Base-by-base conservation (phyloP, 2,329 filamentous ascomycete species). In the Diaporthe nobilis region DNA sequence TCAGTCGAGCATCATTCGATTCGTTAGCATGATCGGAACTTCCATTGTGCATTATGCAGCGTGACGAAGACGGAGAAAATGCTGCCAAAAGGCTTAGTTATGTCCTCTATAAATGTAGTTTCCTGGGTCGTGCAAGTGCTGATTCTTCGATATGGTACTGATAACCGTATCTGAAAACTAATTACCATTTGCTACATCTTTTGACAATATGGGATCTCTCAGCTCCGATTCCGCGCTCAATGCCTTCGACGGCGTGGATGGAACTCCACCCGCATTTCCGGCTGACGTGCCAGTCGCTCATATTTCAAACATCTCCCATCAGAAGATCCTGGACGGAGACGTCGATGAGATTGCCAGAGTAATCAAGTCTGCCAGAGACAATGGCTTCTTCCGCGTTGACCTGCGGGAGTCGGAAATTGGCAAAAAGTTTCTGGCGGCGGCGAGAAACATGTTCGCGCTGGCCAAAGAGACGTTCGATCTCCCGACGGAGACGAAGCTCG, bases 321-420 rank as follows among this genome's bases (percentile, higher is more conserved):
- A 60, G 57, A 60, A 60, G 34, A 39, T 60, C 57, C 8, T 60
- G 57, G 57, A 60, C 31, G 57, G 57, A 39, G 57, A 60, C 7
- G 57, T 60, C 20, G 57, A 60, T 6, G 57, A 60, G 34, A 39
- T 60, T 60, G 57, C 57, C 34, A 37, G 17, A 60, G 57, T 60
- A 1, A 60, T 60, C 57, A 60, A 39, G 15, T 60, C 57, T 10
- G 57, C 57, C 3, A 60, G 57, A 39, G 57, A 60, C 20, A 60
- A 60, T 60, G 57, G 57, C 10, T 60, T 60, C 57, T 60, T 60
- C 57, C 57, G 57, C 20, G 57, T 60, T 20, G 57, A 60, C 17
- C 57, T 60, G 20, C 31, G 31, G 1, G 57, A 60, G 20, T 60
- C 57, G 17, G 57, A 60, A 22, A 39, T 39, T 60, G 57, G 57